phyloP scores from a whole-genome alignment of 2,329 filamentous ascomycete genomes.

The Penicillium sp. region DNA sequence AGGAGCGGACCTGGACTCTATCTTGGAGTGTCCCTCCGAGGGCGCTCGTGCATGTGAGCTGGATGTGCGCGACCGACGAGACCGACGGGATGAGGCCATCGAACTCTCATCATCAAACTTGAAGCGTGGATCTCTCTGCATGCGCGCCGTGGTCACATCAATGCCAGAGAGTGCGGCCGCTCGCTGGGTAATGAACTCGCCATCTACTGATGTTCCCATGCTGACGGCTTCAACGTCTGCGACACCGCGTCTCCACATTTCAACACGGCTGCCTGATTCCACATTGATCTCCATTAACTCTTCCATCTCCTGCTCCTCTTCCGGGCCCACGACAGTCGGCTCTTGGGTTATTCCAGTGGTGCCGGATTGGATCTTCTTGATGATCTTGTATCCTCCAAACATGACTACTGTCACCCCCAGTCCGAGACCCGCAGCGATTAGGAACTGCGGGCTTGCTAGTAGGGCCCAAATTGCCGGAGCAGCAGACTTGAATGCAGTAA shows the following conservation, averaged over 20 bases:
- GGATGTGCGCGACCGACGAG: conserved; percentile 32
- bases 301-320: conserved; percentile 44
- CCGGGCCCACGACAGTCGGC: conserved; percentile 15
- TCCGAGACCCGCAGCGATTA: conserved; percentile 86
- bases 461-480: conserved; percentile 86
- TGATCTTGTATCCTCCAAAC: conserved; percentile 95
- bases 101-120: conserved; percentile 38
- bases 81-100: conserved; percentile 37
- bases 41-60: conserved; percentile 17
- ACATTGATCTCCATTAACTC: conserved; percentile 57
- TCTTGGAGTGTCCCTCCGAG: conserved; percentile 17
- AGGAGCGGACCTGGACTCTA: conserved; percentile 17
- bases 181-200: conserved; percentile 64
- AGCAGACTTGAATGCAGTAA: conserved; percentile 73
- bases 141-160: conserved; percentile 34
- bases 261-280: conserved; percentile 58
- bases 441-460: conserved; percentile 86
- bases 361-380: conserved; percentile 72
- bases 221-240: conserved; percentile 57
- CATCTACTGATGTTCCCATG: conserved; percentile 62
- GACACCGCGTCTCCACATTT: conserved; percentile 65
- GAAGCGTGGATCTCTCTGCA: conserved; percentile 34
- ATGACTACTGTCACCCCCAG: conserved; percentile 94
- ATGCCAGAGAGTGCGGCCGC: conserved; percentile 53
- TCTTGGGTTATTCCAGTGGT: conserved; percentile 11